phyloP scores from a whole-genome alignment of 1,284 basidiomycete species.

The Vanrija sp. region DNA sequence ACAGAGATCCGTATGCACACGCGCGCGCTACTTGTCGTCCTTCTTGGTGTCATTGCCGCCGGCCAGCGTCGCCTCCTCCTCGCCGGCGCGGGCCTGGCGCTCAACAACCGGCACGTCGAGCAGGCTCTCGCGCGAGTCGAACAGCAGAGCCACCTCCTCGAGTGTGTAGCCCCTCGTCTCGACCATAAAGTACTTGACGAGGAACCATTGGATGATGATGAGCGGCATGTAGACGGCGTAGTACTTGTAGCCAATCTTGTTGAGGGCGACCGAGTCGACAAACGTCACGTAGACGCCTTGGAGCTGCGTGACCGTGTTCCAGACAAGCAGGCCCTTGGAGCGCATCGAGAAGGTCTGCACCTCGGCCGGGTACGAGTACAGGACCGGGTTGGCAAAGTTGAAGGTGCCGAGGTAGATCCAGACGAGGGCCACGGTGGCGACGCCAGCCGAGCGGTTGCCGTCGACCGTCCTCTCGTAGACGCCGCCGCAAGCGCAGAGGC shows the following conservation, averaged over 20 bases:
- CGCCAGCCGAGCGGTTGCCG: slow-evolving; percentile 27
- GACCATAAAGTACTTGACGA: slow-evolving; percentile 41
- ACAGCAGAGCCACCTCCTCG: slow-evolving; percentile 44
- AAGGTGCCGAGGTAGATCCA: slow-evolving; percentile 49
- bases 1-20: too few relatives aligned
- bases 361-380: slow-evolving; percentile 47
- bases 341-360: slow-evolving; percentile 48
- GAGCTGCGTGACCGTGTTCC: slow-evolving; percentile 45
- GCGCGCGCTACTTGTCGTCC: too few relatives aligned
- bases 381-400: slow-evolving; percentile 45
- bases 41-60: too few relatives aligned
- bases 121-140: slow-evolving; percentile 24
- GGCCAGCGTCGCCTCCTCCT: too few relatives aligned
- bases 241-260: slow-evolving; percentile 44
- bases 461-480: slow-evolving; percentile 33
- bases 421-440: slow-evolving; percentile 45
- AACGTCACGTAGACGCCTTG: slow-evolving; percentile 24
- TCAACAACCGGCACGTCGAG: too few relatives aligned
- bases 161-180: slow-evolving; percentile 47
- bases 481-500: slow-evolving; percentile 39
- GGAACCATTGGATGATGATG: slow-evolving; percentile 28
- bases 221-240: slow-evolving; percentile 37
- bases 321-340: slow-evolving; percentile 48
- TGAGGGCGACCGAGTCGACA: slow-evolving; percentile 47
- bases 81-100: too few relatives aligned